Evolutionary conservation across 2,329 filamentous ascomycete genomes (phyloP).

Genomic region (Penicillium brevicompactum): DNA sequence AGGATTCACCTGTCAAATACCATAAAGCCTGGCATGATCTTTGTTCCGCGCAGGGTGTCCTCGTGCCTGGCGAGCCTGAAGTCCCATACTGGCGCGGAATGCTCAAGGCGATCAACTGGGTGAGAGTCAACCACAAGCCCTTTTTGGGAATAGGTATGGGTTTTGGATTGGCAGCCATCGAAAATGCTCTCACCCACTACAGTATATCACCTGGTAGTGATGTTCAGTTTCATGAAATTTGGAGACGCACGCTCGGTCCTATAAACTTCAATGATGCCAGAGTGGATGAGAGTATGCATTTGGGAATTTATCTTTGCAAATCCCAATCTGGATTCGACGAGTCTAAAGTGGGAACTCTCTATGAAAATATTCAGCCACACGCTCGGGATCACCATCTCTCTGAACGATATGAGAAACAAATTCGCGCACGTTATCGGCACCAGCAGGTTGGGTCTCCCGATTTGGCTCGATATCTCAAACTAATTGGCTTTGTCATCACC

Average conservation of each 20-base stretch:
- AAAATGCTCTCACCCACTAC: no score
- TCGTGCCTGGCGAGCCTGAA: conserved; percentile 75
- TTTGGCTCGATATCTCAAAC: conserved; percentile 68
- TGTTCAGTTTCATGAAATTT: no score
- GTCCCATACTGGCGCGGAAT: conserved; percentile 79
- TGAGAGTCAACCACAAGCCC: conserved; percentile 75
- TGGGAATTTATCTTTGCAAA: conserved; percentile 71
- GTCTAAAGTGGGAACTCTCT: conserved; percentile 75
- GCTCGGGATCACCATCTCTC: conserved; percentile 65
- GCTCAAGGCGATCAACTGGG: conserved; percentile 84
- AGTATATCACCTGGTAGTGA: no score
- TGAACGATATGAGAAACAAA: conserved; percentile 29
- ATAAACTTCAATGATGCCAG: no score
- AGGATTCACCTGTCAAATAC: conserved; percentile 68
- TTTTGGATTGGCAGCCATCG: conserved; percentile 72
- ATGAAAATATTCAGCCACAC: conserved; percentile 56
- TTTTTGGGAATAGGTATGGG: conserved; percentile 90
- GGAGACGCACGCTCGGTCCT: no score
- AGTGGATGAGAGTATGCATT: conserved; percentile 61
- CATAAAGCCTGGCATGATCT: conserved; percentile 85
- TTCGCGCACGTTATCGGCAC: conserved; percentile 80
- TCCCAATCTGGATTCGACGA: conserved; percentile 78
- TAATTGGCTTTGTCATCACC: conserved; percentile 72
- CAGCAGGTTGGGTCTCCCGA: conserved; percentile 88
- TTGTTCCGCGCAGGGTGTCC: conserved; percentile 62